Evolutionary conservation across 1,284 basidiomycete genomes (phyloP).

Genomic region (Ceratobasidium sp.): DNA sequence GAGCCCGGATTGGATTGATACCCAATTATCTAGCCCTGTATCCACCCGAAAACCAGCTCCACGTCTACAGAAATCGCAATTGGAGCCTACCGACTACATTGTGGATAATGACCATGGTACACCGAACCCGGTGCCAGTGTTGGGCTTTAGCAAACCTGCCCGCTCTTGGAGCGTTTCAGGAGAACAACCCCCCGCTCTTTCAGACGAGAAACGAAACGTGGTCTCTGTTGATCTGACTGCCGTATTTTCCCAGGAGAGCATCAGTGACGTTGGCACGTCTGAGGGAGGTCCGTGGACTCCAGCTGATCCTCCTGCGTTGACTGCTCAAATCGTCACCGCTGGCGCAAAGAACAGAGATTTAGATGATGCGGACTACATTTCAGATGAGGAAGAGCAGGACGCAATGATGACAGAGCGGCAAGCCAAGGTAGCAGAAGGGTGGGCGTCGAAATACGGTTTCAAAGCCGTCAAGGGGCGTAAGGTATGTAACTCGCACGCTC

Average conservation of each 20-base stretch:
- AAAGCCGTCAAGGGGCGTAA: constrained; percentile 32
- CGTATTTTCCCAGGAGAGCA: constrained; percentile 31
- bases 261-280: constrained; percentile 17
- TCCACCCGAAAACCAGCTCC: constrained; percentile 19
- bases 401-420: constrained; percentile 18
- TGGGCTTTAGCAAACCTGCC: constrained; percentile 14
- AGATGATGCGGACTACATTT: constrained; percentile 35
- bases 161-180: not conserved
- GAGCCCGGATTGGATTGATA: constrained; percentile 21
- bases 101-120: constrained; percentile 2
- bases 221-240: constrained; percentile 19
- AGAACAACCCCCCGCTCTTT: not conserved
- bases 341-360: constrained; percentile 20
- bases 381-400: constrained; percentile 39
- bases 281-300: constrained; percentile 23
- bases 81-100: not conserved
- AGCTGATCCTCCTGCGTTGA: not conserved
- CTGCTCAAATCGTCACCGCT: not conserved
- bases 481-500: not conserved
- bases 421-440: constrained; percentile 30
- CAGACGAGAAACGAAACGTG: not conserved
- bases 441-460: constrained; percentile 34
- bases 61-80: not conserved
- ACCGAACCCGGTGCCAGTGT: constrained; percentile 5
- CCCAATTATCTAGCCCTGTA: constrained; percentile 25